These are phyloP conservation scores for Triticum monococcum DNA, from an alignment of 176 grass and related monocot species.

Conservation along the genomic window DNA sequence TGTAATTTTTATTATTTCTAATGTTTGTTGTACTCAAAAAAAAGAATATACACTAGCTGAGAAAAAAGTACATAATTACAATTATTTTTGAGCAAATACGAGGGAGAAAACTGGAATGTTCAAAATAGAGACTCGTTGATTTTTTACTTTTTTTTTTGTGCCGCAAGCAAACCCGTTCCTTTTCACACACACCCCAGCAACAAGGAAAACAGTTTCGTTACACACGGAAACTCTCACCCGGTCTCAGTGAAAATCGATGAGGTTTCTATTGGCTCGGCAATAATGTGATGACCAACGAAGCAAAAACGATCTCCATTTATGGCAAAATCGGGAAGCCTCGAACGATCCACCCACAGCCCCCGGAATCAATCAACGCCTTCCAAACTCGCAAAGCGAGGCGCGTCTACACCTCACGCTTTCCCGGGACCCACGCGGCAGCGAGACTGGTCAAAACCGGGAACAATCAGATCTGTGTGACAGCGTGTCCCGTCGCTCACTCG, in stretches of 20 bases:
- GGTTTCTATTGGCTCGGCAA: background rate
- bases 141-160: background rate
- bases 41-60: no score
- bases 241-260: background rate
- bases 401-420: background rate
- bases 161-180: background rate
- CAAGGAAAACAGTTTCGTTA: background rate
- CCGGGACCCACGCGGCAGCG: conserved; percentile 31
- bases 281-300: background rate
- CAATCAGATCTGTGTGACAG: background rate
- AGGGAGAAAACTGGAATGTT: background rate
- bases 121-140: background rate
- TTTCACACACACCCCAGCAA: no score
- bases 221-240: background rate
- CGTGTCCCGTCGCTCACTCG: background rate
- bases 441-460: background rate
- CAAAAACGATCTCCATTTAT: background rate
- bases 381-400: background rate
- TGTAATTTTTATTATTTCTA: no score
- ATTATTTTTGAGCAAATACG: background rate
- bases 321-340: background rate
- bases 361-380: background rate
- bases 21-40: no score
- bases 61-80: no score
- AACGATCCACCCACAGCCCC: background rate